A percentile compares a stretch with the other conserved stretches of the same genome.
phyloP scores from a whole-genome alignment of 1,139 yeast species.

The Saccharomyces hybrid region DNA sequence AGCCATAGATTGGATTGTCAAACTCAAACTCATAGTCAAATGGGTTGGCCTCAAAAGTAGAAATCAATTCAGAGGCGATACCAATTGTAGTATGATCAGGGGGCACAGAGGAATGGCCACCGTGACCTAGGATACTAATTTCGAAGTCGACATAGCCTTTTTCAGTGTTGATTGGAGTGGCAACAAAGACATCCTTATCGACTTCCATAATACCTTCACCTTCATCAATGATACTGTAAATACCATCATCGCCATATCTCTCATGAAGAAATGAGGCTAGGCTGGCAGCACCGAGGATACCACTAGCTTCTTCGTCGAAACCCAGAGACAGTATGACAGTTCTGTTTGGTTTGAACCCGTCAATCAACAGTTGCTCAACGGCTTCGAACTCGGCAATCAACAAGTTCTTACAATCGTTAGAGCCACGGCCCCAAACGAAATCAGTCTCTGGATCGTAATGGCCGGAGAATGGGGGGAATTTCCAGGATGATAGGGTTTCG shows the following conservation, averaged over 20 bases:
- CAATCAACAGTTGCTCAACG: conserved; percentile 42
- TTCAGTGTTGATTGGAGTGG: conserved; percentile 57
- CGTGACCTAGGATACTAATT: conserved; percentile 47
- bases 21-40: conserved; percentile 39
- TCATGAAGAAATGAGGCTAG: conserved; percentile 40
- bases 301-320: conserved; percentile 66
- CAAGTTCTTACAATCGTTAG: conserved; percentile 55
- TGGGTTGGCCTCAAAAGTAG: conserved; percentile 44
- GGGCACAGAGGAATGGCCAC: conserved; percentile 72
- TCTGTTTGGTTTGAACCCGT: conserved; percentile 47
- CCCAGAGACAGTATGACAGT: conserved; percentile 57
- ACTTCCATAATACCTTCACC: conserved; percentile 41
- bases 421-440: conserved; percentile 56
- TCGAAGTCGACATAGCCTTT: conserved; percentile 54
- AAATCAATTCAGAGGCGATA: conserved; percentile 48
- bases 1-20: conserved; percentile 43
- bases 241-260: conserved; percentile 48
- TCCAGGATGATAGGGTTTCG: conserved; percentile 54
- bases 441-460: conserved; percentile 49
- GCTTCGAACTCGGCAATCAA: conserved; percentile 54
- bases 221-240: conserved; percentile 58
- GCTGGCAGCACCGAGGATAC: conserved; percentile 46
- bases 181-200: conserved; percentile 42
- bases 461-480: conserved; percentile 62
- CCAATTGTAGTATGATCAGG: conserved; percentile 69